Conservation (phyloP, 192 early-diverging fungal genomes). For the Coemansia sp. region DNA sequence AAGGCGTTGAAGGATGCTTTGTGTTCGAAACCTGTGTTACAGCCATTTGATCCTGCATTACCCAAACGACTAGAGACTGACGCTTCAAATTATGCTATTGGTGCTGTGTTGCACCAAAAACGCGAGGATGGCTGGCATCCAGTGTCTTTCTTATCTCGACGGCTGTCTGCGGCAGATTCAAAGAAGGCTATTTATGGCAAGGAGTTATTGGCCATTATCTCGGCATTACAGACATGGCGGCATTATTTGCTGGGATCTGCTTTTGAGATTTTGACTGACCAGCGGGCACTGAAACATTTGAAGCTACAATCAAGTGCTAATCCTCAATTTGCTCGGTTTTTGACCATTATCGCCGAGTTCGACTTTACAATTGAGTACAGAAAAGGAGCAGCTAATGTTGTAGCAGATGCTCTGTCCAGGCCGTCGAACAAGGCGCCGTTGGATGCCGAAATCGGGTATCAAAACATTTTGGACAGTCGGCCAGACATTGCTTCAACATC, state of each 20-base stretch:
- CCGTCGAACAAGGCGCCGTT: too few species aligned
- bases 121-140: not conserved
- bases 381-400: too few species aligned
- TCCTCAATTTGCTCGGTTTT: too few species aligned
- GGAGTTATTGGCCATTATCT: slow-evolving; percentile 10
- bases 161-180: not conserved
- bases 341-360: too few species aligned
- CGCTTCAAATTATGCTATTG: slow-evolving; percentile 13
- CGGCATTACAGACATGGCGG: slow-evolving; percentile 1
- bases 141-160: slow-evolving; percentile 14
- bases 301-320: too few species aligned
- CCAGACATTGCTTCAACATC: too few species aligned
- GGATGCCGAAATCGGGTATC: too few species aligned
- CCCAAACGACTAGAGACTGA: slow-evolving; percentile 14
- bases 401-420: too few species aligned
- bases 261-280: too few species aligned
- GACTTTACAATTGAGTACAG: too few species aligned
- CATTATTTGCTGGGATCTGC: not conserved
- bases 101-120: slow-evolving; percentile 15
- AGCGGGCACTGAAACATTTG: too few species aligned
- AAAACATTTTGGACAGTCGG: too few species aligned
- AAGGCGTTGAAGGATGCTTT: not conserved
- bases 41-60: slow-evolving; percentile 17
- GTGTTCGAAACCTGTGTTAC: not conserved
- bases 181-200: slow-evolving; percentile 11